Conservation (phyloP, 1,139 yeast species). For the Kazachstania sp. region DNA sequence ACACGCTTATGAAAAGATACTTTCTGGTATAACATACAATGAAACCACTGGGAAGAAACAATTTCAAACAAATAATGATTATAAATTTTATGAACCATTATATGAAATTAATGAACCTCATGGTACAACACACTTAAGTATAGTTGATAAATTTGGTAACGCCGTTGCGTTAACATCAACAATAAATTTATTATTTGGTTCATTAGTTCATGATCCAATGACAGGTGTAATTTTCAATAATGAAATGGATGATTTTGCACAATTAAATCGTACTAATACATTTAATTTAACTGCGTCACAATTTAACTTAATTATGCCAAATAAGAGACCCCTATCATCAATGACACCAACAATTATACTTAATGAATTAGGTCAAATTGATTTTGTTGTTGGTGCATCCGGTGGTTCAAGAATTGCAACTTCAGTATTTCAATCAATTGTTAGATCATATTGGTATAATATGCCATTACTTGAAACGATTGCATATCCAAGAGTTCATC, state of each 20-base stretch:
- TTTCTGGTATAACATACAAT: neutral
- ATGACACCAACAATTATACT: constrained; percentile 67
- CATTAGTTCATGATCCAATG: constrained; percentile 63
- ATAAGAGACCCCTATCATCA: constrained; percentile 77
- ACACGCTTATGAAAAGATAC: constrained; percentile 42
- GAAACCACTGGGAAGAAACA: constrained; percentile 1
- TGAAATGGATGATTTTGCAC: constrained; percentile 95
- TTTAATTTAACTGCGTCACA: constrained; percentile 75
- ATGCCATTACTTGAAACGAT: constrained; percentile 58
- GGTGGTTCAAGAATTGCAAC: constrained; percentile 92
- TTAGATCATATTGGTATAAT: constrained; percentile 51
- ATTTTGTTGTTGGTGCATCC: constrained; percentile 79
- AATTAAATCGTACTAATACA: constrained; percentile 60
- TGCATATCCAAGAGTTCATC: constrained; percentile 77
- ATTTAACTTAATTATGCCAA: constrained; percentile 67
- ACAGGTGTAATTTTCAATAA: constrained; percentile 83
- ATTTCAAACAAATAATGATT: constrained; percentile 45
- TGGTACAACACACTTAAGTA: constrained; percentile 82
- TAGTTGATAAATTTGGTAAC: constrained; percentile 58
- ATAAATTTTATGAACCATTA: constrained; percentile 71
- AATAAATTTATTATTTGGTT: constrained; percentile 78
- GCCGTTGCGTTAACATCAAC: constrained; percentile 88
- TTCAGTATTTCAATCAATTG: constrained; percentile 70
- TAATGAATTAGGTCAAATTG: constrained; percentile 44
- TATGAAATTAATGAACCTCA: constrained; percentile 69